phyloP scores from a whole-genome alignment of 78 protist genomes.

The Dictyostelium capitatum region DNA sequence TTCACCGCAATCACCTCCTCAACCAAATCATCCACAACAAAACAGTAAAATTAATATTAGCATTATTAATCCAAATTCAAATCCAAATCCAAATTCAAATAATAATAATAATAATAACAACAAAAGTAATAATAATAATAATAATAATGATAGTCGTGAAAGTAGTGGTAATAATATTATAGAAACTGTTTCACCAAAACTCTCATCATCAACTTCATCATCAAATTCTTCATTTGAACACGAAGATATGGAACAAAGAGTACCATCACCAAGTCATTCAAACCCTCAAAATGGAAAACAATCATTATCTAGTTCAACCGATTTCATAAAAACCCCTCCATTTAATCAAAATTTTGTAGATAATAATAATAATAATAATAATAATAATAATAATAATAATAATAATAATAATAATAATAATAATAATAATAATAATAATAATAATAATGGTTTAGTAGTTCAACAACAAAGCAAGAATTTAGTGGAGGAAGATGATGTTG shows the following conservation, averaged over 20 bases:
- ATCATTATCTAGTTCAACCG: background rate
- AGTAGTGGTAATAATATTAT: background rate
- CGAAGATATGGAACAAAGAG: conserved; percentile 42
- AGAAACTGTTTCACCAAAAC: conserved; percentile 18
- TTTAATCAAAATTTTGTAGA: background rate
- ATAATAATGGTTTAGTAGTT: background rate
- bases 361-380: background rate
- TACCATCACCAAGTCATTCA: conserved; percentile 53
- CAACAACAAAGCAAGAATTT: background rate
- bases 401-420: conserved; percentile 5
- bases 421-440: background rate
- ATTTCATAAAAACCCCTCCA: background rate
- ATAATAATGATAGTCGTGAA: background rate
- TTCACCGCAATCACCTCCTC: conserved; percentile 68
- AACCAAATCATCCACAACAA: background rate
- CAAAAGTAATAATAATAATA: background rate
- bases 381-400: conserved; percentile 14
- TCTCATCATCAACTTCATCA: conserved; percentile 18
- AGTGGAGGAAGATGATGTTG: conserved; percentile 56
- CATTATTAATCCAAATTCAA: background rate
- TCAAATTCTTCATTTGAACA: background rate
- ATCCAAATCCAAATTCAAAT: background rate
- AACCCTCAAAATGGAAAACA: background rate
- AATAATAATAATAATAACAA: background rate
- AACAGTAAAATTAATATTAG: conserved; percentile 1